Base-by-base conservation (phyloP, 495 filamentous ascomycete species). In the Aspergillus homomorphus region DNA sequence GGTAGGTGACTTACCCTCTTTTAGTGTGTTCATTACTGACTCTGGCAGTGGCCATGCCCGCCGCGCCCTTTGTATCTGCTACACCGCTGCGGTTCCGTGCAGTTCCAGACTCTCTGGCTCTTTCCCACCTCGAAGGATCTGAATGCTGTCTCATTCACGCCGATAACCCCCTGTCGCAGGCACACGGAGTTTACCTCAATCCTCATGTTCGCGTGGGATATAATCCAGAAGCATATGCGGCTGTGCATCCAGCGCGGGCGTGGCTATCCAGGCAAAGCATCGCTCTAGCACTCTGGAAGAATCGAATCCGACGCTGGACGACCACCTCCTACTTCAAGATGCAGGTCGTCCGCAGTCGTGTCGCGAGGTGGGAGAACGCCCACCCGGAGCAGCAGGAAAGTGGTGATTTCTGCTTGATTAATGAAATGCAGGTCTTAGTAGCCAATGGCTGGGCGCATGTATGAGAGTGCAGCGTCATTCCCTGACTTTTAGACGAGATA, bases 71-170 rank as follows among this genome's bases (percentile, higher is more conserved):
- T 73, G 82, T 58, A 18, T 58, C 60, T 2, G 58, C 22, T 16
- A 46, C 61, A 15, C 78, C 80, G 38, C 76, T 87, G 9, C 69
- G 73, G 28, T 95, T 93, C 68, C 85, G 90, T 41, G 89, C 86
- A 23, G 81, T 92, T 50, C 66, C 83, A 0, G 90, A 93, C 60
- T 79, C 70, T 1, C 82, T 95, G 8, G 89, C 90, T 0, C 62
- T 71, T 1, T 66, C 69, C 2, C 89, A 92, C 65, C 73, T 95
- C 45, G 90, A 93, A 65, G 90, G 78, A 24, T 89, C 85, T 5
- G 90, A 95, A 68, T 92, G 90, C 72, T 95, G 90, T 69, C 80
- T 93, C 14, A 87, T 93, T 23, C 90, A 93, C 65, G 83, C 82
- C 3, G 90, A 93, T 63, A 92, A 92, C 63, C 75, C 73, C 0